Base-by-base conservation (phyloP, 2,329 filamentous ascomycete genomes). In the Alternaria arbusti region DNA sequence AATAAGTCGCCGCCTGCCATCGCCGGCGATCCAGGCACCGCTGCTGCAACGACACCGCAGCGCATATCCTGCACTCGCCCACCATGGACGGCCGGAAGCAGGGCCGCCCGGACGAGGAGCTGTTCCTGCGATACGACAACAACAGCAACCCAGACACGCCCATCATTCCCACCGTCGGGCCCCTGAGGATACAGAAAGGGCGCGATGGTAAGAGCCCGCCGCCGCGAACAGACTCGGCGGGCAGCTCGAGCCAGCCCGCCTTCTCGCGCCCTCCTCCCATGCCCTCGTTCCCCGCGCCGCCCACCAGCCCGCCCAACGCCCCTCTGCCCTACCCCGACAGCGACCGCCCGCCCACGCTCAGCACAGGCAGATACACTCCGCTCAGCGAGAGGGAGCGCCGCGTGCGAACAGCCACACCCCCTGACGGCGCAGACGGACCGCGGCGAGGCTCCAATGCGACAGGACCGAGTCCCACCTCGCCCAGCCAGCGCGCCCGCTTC, bases 131-230 rank as follows among this genome's bases (percentile, higher is more conserved):
- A 46, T 59, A 81, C 76, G 55, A 68, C 32, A 82, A 79, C 58
- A 40, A 40, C 36, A 40, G n/a, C 36, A 82, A 80, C 59, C 80
- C 81, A 49, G 89, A 93, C 73, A 93, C 92, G 73, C 92, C 93
- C 62, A 93, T 91, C n/a, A 88, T 97, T 71, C 92, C 93, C 61
- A 92, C 91, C 17, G 87, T 97, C 71, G 92, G 92, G 74, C 94
- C 94, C 64, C 82, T 97, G 81, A 89, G 93, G 75, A 96, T 97
- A 78, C 90, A 90, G 83, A 96, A 96, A 80, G 68, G 66, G 0
- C 89, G 90, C 60, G 87, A 89, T 74, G 81, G 85, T 52, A 81
- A 74, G 70, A 79, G 81, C 62, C 82, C 81, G 50, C 88, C 88
- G 71, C 87, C 86, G 54, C 84, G 73, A 73, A 74, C 79, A 75